These are phyloP conservation scores for Trypethelium eluteriae DNA, from an alignment of 495 filamentous ascomycete genomes.

Conservation along the genomic window DNA sequence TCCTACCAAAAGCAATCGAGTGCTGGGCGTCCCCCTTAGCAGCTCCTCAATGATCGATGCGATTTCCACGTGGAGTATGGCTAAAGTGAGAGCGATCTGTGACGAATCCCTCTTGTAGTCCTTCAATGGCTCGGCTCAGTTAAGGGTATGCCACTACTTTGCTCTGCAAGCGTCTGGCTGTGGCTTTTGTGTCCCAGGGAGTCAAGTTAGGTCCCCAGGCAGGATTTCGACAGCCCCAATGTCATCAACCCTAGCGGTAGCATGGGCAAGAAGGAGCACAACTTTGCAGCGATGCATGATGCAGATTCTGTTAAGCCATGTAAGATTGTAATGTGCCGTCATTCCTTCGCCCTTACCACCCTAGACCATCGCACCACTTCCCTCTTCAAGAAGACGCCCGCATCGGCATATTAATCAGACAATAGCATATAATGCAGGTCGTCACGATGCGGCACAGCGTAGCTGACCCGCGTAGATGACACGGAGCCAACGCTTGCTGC, in stretches of 20 bases:
- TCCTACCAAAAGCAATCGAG: not conserved
- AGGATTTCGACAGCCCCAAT: no score
- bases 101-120: not conserved
- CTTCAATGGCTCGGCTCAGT: not conserved
- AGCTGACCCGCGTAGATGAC: not conserved
- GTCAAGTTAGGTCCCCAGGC: no score
- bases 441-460: not conserved
- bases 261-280: not conserved
- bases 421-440: not conserved
- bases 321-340: not conserved
- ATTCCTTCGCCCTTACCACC: not conserved
- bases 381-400: not conserved
- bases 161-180: no score
- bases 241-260: no score
- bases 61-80: not conserved
- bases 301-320: not conserved
- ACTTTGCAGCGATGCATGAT: not conserved
- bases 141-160: not conserved
- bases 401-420: not conserved
- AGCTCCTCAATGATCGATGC: not conserved
- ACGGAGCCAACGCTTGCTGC: constrained; percentile 1
- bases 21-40: not conserved
- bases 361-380: not conserved
- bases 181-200: no score
- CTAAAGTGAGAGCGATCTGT: not conserved